Evolutionary conservation across 2,329 filamentous ascomycete genomes (phyloP).

Genomic region (Alternaria metachromatica): DNA sequence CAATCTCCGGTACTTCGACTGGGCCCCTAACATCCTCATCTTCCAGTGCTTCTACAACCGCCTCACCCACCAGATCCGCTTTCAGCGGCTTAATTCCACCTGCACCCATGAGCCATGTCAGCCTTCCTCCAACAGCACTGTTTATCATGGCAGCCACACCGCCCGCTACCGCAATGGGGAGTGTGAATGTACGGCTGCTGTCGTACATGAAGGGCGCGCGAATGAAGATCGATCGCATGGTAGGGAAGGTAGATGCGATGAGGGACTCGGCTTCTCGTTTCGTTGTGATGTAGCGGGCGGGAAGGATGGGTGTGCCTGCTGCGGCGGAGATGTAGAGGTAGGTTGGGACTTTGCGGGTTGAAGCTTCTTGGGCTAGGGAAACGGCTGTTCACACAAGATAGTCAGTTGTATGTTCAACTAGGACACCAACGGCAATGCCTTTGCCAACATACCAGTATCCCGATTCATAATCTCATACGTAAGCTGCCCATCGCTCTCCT

Average conservation of each 20-base stretch:
- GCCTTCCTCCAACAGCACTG: slow-evolving; percentile 73
- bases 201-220: slow-evolving; percentile 92
- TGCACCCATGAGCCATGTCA: slow-evolving; percentile 79
- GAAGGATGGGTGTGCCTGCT: slow-evolving; percentile 82
- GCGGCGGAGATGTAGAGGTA: slow-evolving; percentile 93
- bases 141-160: slow-evolving; percentile 80
- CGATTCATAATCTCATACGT: slow-evolving; percentile 99
- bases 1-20: slow-evolving; percentile 80
- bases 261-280: slow-evolving; percentile 88
- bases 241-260: slow-evolving; percentile 74
- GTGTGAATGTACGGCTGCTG: slow-evolving; percentile 76
- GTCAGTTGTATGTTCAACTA: not conserved
- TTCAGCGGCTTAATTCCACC: slow-evolving; percentile 86
- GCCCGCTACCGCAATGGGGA: slow-evolving; percentile 82
- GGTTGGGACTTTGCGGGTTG: slow-evolving; percentile 66
- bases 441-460: slow-evolving; percentile 63
- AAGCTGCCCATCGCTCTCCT: slow-evolving; percentile 75
- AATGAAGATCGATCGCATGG: slow-evolving; percentile 80
- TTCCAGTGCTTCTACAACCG: slow-evolving; percentile 83
- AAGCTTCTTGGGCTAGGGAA: slow-evolving; percentile 78
- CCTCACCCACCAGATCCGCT: slow-evolving; percentile 85
- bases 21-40: slow-evolving; percentile 76
- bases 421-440: not conserved
- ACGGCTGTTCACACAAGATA: slow-evolving; percentile 62
- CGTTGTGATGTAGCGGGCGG: slow-evolving; percentile 83